Evolutionary conservation across 768 basidiomycete species (phyloP), one percentile per base, ranked within the genome.

Genomic region (Russula abietina): DNA sequence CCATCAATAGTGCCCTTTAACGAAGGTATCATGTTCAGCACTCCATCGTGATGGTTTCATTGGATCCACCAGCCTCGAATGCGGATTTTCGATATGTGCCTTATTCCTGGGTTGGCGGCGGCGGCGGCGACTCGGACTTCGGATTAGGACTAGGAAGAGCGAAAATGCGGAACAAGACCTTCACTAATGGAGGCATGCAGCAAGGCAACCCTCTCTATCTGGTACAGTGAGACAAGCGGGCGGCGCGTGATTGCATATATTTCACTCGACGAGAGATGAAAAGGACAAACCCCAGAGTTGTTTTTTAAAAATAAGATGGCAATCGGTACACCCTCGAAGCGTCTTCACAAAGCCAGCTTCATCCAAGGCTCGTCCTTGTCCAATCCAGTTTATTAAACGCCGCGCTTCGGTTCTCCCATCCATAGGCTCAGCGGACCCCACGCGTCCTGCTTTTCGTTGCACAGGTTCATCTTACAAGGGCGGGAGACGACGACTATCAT

Each of bases 101-200:
- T 0, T 62, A 66, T 1, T 7, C 49, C 6, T 11, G 19, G 43
- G 41, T 19, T 8, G 8, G 9, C 9, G 9, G 4, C 2, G 5
- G 14, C 19, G 36, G 14, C 12, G 49, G 28, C 14, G 9, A 17
- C 17, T 14, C 10, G 6, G n/a, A n/a, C n/a, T n/a, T n/a, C n/a
- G n/a, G n/a, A n/a, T n/a, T n/a, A n/a, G n/a, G n/a, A 56, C 9
- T 17, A n/a, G 16, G 26, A 32, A 16, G 17, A 43, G 1, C 4
- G 4, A 14, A 10, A 8, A 8, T 14, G 22, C 26, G 4, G 1
- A 12, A 19, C 36, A 79, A 0, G 76, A n/a, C n/a, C 82, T 48
- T 69, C 81, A 46, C 72, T 83, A 9, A 65, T 82, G 51, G 81
- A 82, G 62, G 73, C 79, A 51, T 82, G 81, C 51, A 80, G 82